Base-by-base conservation (phyloP, 148 eudicot species). In the Camellia lanceoleosa region DNA sequence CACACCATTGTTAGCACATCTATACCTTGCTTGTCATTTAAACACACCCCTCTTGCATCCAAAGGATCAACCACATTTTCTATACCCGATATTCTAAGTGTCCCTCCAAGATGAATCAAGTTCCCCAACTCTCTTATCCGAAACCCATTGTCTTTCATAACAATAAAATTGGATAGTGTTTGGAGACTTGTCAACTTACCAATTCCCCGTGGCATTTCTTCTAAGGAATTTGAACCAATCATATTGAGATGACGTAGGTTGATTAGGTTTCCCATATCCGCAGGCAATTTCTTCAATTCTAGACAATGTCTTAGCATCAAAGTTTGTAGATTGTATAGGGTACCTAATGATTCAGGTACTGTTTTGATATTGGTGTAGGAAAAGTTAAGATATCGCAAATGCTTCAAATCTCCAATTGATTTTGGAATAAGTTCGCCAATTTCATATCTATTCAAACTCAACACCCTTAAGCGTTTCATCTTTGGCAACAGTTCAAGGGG, bases 381-480 rank as follows among this genome's bases (percentile, higher is more conserved):
- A 43, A 79, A 75, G 58, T 83, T 65, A 63, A 83, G 80, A 20
- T 68, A 78, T 2, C 74, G 14, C 41, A 78, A 5, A 78, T 67
- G 73, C 30, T 41, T 55, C 58, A 81, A 47, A 38, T 54, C 72
- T 11, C 83, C 79, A 75, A 75, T 68, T 19, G 79, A 78, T 11
- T 49, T 16, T 0, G 85, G 61, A 71, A 82, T 30, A 1, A 30
- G 51, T 64, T 54, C 58, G 55, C 0, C 38, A 7, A 78, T 65
- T 0, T 11, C 0, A 68, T 78, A 82, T 9, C 63, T 5, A 6
- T 20, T 19, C 9, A 82, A 77, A 70, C 72, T 70, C 46, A 82
- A 64, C 69, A 77, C 77, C 2, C 62, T 43, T 52, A 65, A 11
- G 7, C 72, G 12, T 66, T 3, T 77, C 5, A 77, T 43, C 11